phyloP scores from a whole-genome alignment of 139 green algal genomes.

The Axilococcus clingmanii region DNA sequence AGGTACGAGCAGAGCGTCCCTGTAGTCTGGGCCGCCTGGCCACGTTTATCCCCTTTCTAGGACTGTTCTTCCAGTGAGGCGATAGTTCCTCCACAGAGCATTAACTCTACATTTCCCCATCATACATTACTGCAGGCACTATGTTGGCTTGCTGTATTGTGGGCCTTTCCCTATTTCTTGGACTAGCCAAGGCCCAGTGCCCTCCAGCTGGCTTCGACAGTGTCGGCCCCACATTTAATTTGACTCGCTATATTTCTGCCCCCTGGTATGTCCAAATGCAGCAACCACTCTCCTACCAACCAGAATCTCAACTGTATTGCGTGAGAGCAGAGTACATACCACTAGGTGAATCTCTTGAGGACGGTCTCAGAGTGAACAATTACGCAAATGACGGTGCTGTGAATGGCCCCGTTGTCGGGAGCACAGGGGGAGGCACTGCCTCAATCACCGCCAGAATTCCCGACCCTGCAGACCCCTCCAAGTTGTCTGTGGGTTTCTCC shows the following conservation, averaged over 20 bases:
- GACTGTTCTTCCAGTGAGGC: no score
- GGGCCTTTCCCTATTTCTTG: no score
- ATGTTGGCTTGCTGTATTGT: no score
- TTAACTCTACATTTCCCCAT: no score
- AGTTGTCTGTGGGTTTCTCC: slow-evolving; percentile 7
- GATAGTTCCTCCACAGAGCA: no score
- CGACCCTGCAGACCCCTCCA: slow-evolving; percentile 1
- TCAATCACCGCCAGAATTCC: neutral
- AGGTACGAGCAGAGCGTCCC: no score
- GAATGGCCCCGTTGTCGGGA: neutral
- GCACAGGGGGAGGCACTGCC: neutral
- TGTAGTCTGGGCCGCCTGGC: no score
- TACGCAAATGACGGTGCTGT: neutral
- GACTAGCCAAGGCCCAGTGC: neutral
- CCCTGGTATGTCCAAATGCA: slow-evolving; percentile 9
- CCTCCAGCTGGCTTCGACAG: slow-evolving; percentile 6
- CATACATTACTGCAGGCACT: no score
- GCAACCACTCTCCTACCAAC: slow-evolving; percentile 2
- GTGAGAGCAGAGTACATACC: slow-evolving; percentile 1
- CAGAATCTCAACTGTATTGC: slow-evolving; percentile 1
- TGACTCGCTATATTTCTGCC: slow-evolving; percentile 3
- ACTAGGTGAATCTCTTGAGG: neutral
- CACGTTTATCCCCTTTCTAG: no score
- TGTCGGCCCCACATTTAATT: slow-evolving; percentile 3
- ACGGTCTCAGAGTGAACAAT: neutral